A percentile compares a stretch with the other conserved stretches of the same genome.
Conservation (phyloP, 257 asterid genomes). For the Solanum piurae region DNA sequence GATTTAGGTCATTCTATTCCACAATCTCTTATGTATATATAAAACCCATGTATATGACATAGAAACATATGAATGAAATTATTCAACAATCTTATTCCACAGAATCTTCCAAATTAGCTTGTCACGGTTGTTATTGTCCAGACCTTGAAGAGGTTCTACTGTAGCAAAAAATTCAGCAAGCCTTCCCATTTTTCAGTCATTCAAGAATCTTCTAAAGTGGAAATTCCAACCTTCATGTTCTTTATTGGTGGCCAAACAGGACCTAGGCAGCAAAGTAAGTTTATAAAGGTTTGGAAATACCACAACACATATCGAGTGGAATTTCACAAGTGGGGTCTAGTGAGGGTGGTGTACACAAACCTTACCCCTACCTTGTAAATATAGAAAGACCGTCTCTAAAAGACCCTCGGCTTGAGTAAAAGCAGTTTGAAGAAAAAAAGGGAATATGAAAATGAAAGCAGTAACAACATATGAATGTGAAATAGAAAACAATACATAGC, state of each 20-base stretch:
- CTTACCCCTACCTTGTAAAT: not conserved
- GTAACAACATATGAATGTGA: not conserved
- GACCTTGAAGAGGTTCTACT: not conserved
- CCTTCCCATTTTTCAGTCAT: not conserved
- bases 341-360: not conserved
- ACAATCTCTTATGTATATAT: not conserved
- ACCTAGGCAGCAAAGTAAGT: not conserved
- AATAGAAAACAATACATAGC: not conserved
- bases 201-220: too few relatives aligned
- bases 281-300: not conserved
- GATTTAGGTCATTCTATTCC: not conserved
- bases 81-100: too few relatives aligned
- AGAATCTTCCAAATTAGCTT: not conserved
- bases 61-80: not conserved
- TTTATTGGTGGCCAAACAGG: not conserved
- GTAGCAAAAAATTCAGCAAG: not conserved
- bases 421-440: not conserved
- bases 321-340: not conserved
- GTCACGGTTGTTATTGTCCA: not conserved
- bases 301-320: not conserved
- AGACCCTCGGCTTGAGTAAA: not conserved
- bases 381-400: not conserved
- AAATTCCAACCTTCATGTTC: not conserved
- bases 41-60: not conserved
- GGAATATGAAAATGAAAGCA: not conserved